Evolutionary conservation across 2,329 filamentous ascomycete genomes (phyloP), one percentile per base, ranked within the genome.

Genomic region (Leptodontidium sp.): DNA sequence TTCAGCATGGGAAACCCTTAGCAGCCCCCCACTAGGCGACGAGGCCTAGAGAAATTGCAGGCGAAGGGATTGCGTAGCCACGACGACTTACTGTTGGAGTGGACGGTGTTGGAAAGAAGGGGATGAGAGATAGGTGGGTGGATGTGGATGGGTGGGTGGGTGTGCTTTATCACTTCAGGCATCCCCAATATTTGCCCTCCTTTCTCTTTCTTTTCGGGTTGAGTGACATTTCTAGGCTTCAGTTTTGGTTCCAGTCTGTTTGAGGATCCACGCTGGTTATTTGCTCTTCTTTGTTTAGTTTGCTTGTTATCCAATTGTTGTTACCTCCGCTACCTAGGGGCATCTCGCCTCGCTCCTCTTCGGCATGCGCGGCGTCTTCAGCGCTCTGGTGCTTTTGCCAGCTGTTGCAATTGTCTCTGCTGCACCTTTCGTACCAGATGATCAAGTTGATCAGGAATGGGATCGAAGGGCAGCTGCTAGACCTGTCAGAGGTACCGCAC

Each of bases 361-460:
- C 35, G 29, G 63, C 53, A 79, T 80, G 77, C 75, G 73, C 63
- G 71, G 77, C 75, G 73, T 79, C 69, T 58, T 74, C 38, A 74
- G 74, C 71, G 76, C 71, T 66, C 68, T 75, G 58, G 68, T 78
- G 69, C 72, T 79, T 68, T 70, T 73, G 50, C 75, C 76, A 43
- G 71, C 73, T 12, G 38, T 40, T 40, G 38, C 38, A 52, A 17
- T 35, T 32, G 59, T 62, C 59, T 69, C 75, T 38, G 74, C 72
- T 68, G 70, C 72, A 43, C 74, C 75, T 7, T 68, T 73, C 21
- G 66, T 76, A 21, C 75, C 75, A 32, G 64, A 71, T 2, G 47
- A 55, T 53, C 47, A 65, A 55, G 40, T 50, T 40, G 45, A 52
- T 21, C 47, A 68, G 9, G 62, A 70, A 29, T 67, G 63, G 26